A percentile compares a stretch with the other conserved stretches of the same genome.
These are phyloP conservation scores for Capillidium heterosporum DNA, from an alignment of 371 early-diverging fungal species.

Conservation along the genomic window DNA sequence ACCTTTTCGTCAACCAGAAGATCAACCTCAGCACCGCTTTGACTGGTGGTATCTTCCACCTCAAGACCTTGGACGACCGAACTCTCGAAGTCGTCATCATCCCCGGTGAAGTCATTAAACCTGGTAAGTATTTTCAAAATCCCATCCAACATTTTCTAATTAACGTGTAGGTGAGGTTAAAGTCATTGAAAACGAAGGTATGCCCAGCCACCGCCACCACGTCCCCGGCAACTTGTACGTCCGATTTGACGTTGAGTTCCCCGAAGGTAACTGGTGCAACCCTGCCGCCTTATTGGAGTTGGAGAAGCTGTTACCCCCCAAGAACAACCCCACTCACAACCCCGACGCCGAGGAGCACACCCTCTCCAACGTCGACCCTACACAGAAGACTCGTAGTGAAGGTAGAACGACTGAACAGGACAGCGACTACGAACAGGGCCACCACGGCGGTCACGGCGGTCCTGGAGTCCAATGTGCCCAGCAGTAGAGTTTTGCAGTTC, in stretches of 20 bases:
- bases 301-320: slow-evolving; percentile 41
- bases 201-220: slow-evolving; percentile 85
- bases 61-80: slow-evolving; percentile 80
- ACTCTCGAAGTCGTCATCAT: slow-evolving; percentile 67
- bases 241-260: slow-evolving; percentile 87
- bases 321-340: slow-evolving; percentile 21
- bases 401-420: slow-evolving; percentile 22
- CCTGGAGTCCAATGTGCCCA: slow-evolving; percentile 89
- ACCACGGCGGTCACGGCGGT: slow-evolving; percentile 37
- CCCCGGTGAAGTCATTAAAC: slow-evolving; percentile 82
- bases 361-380: slow-evolving; percentile 53
- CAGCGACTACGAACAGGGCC: slow-evolving; percentile 34
- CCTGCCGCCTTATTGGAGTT: slow-evolving; percentile 18
- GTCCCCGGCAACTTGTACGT: slow-evolving; percentile 81
- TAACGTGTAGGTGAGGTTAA: slow-evolving; percentile 44
- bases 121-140: slow-evolving; percentile 20
- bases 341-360: slow-evolving; percentile 51
- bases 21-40: slow-evolving; percentile 82
- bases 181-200: slow-evolving; percentile 75
- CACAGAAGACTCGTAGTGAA: slow-evolving; percentile 31
- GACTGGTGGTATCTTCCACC: slow-evolving; percentile 72
- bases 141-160: slow-evolving; percentile 11
- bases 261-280: slow-evolving; percentile 52
- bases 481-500: slow-evolving; percentile 31
- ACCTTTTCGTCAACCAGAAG: slow-evolving; percentile 52